Evolutionary conservation across 164 flowering plant genomes (phyloP).

Genomic region (Magnolia kwangsiensis): DNA sequence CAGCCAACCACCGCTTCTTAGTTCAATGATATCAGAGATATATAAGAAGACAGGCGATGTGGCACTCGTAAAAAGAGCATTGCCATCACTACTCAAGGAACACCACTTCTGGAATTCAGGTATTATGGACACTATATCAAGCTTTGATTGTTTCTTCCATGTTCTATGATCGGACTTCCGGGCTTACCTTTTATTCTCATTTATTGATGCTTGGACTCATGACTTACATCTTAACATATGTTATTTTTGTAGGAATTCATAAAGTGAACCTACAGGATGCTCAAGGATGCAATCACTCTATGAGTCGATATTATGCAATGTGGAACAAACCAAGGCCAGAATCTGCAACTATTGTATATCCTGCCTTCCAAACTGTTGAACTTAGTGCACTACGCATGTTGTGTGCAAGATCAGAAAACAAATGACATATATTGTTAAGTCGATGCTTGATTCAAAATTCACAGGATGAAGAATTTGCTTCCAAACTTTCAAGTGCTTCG

Average conservation of each 20-base stretch:
- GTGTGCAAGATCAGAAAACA: neutral
- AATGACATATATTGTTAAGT: neutral
- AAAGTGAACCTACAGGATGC: constrained; percentile 56
- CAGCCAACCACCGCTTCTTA: constrained; percentile 59
- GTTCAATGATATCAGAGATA: constrained; percentile 45
- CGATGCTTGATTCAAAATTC: neutral
- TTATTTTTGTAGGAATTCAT: constrained; percentile 49
- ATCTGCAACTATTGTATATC: constrained; percentile 60
- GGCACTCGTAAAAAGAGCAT: constrained; percentile 29
- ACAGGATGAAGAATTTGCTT: constrained; percentile 73
- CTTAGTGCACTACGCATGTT: neutral
- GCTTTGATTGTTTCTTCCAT: neutral
- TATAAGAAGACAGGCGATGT: constrained; percentile 35
- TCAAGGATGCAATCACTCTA: constrained; percentile 37
- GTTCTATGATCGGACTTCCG: neutral
- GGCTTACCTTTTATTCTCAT: neutral
- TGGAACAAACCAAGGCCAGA: constrained; percentile 98
- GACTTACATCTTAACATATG: neutral
- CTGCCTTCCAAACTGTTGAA: constrained; percentile 1
- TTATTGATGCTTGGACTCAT: neutral
- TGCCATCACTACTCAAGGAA: constrained; percentile 47
- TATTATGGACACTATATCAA: constrained; percentile 3
- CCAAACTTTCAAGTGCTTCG: constrained; percentile 37
- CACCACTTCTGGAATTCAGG: constrained; percentile 52
- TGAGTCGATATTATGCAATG: constrained; percentile 83